phyloP scores from a whole-genome alignment of 306 rosid genomes.

The Hylodesmum podocarpum region DNA sequence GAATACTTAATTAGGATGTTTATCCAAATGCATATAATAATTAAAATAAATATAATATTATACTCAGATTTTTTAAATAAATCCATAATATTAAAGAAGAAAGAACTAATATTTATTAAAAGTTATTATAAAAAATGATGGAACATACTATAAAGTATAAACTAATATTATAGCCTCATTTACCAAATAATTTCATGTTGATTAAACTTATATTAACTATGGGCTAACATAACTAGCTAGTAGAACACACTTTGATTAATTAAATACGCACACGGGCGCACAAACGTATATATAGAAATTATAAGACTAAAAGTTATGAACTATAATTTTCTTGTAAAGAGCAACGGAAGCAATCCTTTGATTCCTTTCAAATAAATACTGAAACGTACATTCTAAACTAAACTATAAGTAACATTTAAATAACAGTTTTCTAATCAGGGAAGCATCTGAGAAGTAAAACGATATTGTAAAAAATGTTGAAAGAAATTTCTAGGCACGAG shows the following conservation, averaged over 20 bases:
- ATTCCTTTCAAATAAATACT: not conserved
- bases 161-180: too few relatives aligned
- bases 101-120: too few relatives aligned
- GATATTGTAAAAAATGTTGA: not conserved
- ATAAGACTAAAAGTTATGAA: not conserved
- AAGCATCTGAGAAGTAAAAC: slow-evolving; percentile 11
- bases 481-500: not conserved
- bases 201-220: not conserved
- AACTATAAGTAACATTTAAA: not conserved
- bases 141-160: too few relatives aligned
- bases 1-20: too few relatives aligned
- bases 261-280: not conserved
- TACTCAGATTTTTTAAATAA: too few relatives aligned
- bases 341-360: not conserved
- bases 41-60: too few relatives aligned
- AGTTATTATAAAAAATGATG: too few relatives aligned
- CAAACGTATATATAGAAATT: not conserved
- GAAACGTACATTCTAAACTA: not conserved
- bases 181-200: not conserved
- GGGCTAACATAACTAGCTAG: not conserved
- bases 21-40: too few relatives aligned
- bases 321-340: not conserved
- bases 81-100: too few relatives aligned
- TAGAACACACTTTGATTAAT: too few relatives aligned
- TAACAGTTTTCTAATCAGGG: not conserved